Evolutionary conservation across 805 yeast species (phyloP).

Genomic region (Wickerhamomyces mucosus): DNA sequence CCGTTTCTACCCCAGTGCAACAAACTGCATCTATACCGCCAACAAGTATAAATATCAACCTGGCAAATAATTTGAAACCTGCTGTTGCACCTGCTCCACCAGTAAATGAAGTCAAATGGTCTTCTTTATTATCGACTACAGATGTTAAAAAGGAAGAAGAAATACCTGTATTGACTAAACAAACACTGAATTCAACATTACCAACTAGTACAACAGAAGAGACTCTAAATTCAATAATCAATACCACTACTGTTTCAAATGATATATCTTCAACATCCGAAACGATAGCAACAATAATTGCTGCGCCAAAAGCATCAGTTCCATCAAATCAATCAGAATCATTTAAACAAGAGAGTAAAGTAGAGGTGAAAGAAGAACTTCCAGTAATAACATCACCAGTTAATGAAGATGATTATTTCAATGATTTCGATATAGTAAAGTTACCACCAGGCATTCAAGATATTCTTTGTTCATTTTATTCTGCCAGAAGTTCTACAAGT

Average conservation of each 20-base stretch:
- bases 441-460: constrained; percentile 25
- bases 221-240: no score
- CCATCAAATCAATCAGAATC: no score
- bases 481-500: constrained; percentile 6
- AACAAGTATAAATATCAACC: no score
- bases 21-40: constrained; percentile 5
- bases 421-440: constrained; percentile 12
- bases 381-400: constrained; percentile 3
- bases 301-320: no score
- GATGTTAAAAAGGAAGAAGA: constrained; percentile 5
- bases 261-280: no score
- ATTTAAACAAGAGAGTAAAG: no score
- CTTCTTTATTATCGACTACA: constrained; percentile 22
- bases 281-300: background rate
- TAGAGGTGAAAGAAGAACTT: background rate
- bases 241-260: no score
- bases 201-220: constrained; percentile 4
- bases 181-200: background rate
- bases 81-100: constrained; percentile 44
- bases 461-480: constrained; percentile 19
- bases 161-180: constrained; percentile 3
- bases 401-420: constrained; percentile 11
- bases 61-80: constrained; percentile 30
- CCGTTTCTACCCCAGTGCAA: constrained; percentile 1
- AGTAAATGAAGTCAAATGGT: constrained; percentile 41